These are phyloP conservation scores for Penicillium robsamsonii DNA, from an alignment of 495 filamentous ascomycete genomes.

Conservation along the genomic window DNA sequence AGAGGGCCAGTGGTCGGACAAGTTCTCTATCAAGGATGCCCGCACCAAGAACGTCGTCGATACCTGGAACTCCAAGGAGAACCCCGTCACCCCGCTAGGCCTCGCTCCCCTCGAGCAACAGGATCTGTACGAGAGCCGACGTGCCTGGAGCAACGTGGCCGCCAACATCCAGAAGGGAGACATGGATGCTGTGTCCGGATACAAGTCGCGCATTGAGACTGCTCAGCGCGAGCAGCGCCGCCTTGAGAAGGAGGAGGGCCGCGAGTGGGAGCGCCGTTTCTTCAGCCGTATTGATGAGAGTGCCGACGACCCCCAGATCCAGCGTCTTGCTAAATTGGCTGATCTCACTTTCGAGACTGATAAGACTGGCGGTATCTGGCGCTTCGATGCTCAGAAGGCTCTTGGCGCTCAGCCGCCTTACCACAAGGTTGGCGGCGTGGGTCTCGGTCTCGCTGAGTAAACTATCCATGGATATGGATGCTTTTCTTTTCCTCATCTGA, in stretches of 20 bases:
- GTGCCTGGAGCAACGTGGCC: constrained; percentile 86
- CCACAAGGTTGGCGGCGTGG: constrained; percentile 40
- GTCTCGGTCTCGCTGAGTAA: constrained; percentile 37
- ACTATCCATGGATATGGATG: background rate
- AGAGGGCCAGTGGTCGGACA: constrained; percentile 88
- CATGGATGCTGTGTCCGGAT: constrained; percentile 70
- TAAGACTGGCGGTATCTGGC: constrained; percentile 87
- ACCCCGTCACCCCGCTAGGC: constrained; percentile 63
- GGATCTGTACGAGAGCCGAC: constrained; percentile 81
- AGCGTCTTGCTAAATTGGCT: constrained; percentile 54
- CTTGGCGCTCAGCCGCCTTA: constrained; percentile 45
- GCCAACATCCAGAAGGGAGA: constrained; percentile 74
- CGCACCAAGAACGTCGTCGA: constrained; percentile 69
- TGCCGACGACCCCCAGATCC: constrained; percentile 54
- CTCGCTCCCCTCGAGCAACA: constrained; percentile 76
- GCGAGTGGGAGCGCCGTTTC: constrained; percentile 81
- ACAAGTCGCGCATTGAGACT: constrained; percentile 91
- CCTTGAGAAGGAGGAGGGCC: constrained; percentile 72
- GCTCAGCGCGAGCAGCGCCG: constrained; percentile 82
- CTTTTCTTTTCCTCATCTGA: background rate
- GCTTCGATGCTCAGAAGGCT: constrained; percentile 70
- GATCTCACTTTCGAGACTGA: constrained; percentile 63
- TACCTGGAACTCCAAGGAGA: constrained; percentile 61
- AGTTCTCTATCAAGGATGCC: constrained; percentile 73
- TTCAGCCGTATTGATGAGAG: constrained; percentile 60